Evolutionary conservation across 306 rosid genomes (phyloP).

Genomic region (Geum urbanum): DNA sequence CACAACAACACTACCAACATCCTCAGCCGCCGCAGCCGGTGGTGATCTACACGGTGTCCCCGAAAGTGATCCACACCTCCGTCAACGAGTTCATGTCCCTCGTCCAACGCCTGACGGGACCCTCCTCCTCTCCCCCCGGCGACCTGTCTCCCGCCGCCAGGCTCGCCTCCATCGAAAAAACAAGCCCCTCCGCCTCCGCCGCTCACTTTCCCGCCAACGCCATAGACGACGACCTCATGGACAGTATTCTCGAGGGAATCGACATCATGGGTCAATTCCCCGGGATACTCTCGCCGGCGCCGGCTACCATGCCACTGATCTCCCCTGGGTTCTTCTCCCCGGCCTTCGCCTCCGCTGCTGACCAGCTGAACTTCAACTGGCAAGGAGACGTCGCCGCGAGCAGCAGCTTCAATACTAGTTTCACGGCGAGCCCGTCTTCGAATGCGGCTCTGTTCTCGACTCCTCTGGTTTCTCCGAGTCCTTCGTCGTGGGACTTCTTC

Average conservation of each 20-base stretch:
- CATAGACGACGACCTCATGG: conserved; percentile 28
- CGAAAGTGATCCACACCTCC: conserved; percentile 61
- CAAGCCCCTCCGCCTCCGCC: conserved; percentile 42
- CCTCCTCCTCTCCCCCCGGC: conserved; percentile 42
- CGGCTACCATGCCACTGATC: conserved; percentile 54
- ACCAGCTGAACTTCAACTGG: conserved; percentile 43
- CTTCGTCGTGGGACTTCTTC: conserved; percentile 63
- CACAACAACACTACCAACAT: not conserved
- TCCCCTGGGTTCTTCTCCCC: conserved; percentile 63
- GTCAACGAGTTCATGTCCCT: conserved; percentile 72
- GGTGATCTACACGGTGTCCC: conserved; percentile 85
- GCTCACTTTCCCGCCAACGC: not conserved
- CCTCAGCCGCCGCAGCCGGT: conserved; percentile 43
- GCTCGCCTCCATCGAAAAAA: conserved; percentile 71
- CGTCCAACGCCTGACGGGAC: conserved; percentile 92
- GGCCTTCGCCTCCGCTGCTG: conserved; percentile 31
- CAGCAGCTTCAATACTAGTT: conserved; percentile 13
- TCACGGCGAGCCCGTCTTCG: conserved; percentile 51
- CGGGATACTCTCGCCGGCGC: conserved; percentile 74
- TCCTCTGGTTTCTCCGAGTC: conserved; percentile 60
- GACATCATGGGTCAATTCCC: conserved; percentile 57
- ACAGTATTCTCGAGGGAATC: conserved; percentile 32
- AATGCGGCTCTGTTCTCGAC: conserved; percentile 50
- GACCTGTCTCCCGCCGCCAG: conserved; percentile 89
- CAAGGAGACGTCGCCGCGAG: not conserved